These are phyloP conservation scores for Fraxinus sp. DNA, from an alignment of 305 asterid genomes.

Conservation along the genomic window DNA sequence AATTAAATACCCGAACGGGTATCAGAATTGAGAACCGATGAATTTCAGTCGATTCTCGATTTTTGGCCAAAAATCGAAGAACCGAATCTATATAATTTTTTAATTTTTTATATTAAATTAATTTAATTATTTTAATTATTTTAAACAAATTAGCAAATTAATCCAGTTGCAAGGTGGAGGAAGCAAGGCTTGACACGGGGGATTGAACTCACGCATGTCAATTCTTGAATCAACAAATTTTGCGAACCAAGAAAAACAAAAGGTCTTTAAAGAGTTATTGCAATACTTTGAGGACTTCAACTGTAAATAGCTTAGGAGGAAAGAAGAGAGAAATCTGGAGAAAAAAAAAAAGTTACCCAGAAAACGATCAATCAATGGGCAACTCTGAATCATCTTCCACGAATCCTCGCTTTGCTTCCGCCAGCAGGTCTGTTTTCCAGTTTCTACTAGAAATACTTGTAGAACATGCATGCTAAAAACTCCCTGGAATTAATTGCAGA, in stretches of 20 bases:
- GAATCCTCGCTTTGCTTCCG: conserved; percentile 55
- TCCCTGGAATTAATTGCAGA: conserved; percentile 35
- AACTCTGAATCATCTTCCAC: conserved; percentile 59
- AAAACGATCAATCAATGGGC: conserved; percentile 46
- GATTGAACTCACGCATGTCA: neutral
- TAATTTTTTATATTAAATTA: too few species aligned
- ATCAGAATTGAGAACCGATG: too few species aligned
- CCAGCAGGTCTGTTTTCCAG: conserved; percentile 44
- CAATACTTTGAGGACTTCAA: neutral
- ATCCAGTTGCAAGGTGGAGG: neutral
- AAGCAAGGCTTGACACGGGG: neutral
- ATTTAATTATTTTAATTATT: too few species aligned
- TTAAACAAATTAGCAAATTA: too few species aligned
- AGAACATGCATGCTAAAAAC: neutral
- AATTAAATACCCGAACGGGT: too few species aligned
- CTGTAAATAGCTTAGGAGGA: neutral
- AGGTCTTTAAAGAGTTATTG: neutral
- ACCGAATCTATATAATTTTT: too few species aligned
- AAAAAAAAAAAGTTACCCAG: neutral
- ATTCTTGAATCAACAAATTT: neutral
- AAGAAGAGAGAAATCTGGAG: neutral
- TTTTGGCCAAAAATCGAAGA: too few species aligned
- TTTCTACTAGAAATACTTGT: neutral
- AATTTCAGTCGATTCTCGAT: too few species aligned
- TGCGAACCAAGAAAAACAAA: neutral